phyloP scores from a whole-genome alignment of 352 stramenopile species.

The Pythium dissotocum region DNA sequence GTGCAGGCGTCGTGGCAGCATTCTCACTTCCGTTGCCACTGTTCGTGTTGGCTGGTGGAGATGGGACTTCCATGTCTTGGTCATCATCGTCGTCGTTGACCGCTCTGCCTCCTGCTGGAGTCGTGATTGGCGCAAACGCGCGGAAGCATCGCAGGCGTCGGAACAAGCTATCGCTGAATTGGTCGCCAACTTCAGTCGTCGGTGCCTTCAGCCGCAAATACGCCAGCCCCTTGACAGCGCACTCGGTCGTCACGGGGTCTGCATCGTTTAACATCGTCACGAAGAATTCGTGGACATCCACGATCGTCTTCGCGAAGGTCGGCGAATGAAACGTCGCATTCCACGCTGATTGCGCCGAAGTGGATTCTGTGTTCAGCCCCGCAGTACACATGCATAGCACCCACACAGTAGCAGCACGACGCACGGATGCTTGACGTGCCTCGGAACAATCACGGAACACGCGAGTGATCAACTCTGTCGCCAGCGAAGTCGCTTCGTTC shows the following conservation, averaged over 20 bases:
- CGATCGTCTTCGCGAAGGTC: slow-evolving; percentile 32
- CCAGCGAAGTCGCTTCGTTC: background rate
- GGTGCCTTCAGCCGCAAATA: slow-evolving; percentile 65
- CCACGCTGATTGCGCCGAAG: slow-evolving; percentile 33
- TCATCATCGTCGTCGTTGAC: slow-evolving; percentile 30
- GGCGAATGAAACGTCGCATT: slow-evolving; percentile 32
- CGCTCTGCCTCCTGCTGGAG: slow-evolving; percentile 14
- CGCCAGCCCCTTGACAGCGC: slow-evolving; percentile 75
- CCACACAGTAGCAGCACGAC: slow-evolving; percentile 62
- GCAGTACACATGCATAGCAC: slow-evolving; percentile 69
- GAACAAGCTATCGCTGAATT: slow-evolving; percentile 82
- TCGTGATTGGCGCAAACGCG: slow-evolving; percentile 47
- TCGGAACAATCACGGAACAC: slow-evolving; percentile 39
- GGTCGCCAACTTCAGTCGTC: slow-evolving; percentile 45
- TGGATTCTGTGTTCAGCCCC: slow-evolving; percentile 21
- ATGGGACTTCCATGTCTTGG: slow-evolving; percentile 6
- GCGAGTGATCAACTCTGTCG: slow-evolving; percentile 39
- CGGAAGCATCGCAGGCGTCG: slow-evolving; percentile 76
- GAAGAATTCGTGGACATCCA: slow-evolving; percentile 73
- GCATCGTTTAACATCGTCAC: slow-evolving; percentile 81
- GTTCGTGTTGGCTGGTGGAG: background rate
- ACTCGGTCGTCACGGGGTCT: slow-evolving; percentile 66
- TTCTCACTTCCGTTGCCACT: background rate
- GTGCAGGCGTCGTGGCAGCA: background rate
- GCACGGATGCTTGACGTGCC: slow-evolving; percentile 43